Evolutionary conservation across 2,329 filamentous ascomycete genomes (phyloP).

Genomic region (Phialophora macrospora): DNA sequence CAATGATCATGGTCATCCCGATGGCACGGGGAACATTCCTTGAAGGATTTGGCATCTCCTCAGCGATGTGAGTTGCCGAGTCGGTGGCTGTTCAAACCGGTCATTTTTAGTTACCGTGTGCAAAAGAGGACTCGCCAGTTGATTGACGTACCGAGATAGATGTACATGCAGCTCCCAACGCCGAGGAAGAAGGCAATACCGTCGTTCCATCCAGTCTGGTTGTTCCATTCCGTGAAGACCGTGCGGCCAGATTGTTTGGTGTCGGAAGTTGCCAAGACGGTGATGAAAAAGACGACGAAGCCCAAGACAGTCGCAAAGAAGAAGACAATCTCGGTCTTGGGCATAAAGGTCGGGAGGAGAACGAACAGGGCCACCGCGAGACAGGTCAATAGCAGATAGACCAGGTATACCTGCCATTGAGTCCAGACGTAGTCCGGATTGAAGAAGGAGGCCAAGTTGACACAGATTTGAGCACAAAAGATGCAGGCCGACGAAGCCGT

Average conservation of each 20-base stretch:
- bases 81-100: conserved; percentile 32
- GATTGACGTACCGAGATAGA: conserved; percentile 24
- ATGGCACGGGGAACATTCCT: conserved; percentile 38
- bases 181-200: conserved; percentile 59
- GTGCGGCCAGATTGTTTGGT: conserved; percentile 56
- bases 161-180: conserved; percentile 41
- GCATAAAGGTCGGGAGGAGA: conserved; percentile 29
- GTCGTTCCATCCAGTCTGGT: conserved; percentile 71
- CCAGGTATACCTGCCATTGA: conserved; percentile 40
- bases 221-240: conserved; percentile 63
- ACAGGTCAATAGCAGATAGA: conserved; percentile 35
- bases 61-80: conserved; percentile 40
- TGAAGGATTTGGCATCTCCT: conserved; percentile 39
- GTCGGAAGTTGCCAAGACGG: conserved; percentile 38
- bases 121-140: too few relatives aligned
- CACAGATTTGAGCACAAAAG: conserved; percentile 32
- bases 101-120: too few relatives aligned
- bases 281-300: conserved; percentile 41
- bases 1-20: conserved; percentile 36
- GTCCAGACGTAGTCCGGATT: conserved; percentile 30
- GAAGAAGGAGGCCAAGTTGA: conserved; percentile 33
- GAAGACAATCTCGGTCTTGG: conserved; percentile 31
- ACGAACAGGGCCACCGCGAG: conserved; percentile 30
- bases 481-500: conserved; percentile 37
- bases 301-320: conserved; percentile 35